phyloP scores from a whole-genome alignment of 148 eudicot species.

The Beta vulgaris region DNA sequence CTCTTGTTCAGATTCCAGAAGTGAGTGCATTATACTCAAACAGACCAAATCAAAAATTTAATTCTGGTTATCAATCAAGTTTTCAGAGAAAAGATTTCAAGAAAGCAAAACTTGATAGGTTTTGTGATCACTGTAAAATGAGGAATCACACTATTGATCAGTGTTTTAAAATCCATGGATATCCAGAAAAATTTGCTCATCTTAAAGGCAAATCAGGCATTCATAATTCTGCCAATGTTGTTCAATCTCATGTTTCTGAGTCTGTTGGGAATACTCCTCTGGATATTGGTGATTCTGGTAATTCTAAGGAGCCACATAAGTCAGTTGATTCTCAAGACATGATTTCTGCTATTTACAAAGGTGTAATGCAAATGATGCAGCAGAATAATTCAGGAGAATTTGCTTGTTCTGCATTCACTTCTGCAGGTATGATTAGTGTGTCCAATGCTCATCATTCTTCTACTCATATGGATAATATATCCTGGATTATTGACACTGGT shows the following conservation, averaged over 20 bases:
- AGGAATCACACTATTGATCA: neutral
- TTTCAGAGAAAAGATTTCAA: neutral
- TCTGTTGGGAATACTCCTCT: too few relatives aligned
- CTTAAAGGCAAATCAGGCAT: neutral
- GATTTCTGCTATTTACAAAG: too few relatives aligned
- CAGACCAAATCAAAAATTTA: too few relatives aligned
- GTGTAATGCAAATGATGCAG: neutral
- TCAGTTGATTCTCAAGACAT: too few relatives aligned
- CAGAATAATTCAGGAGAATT: rapidly evolving
- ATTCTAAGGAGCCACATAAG: too few relatives aligned
- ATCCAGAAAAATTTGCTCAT: neutral
- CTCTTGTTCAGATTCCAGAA: neutral
- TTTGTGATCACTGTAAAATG: neutral
- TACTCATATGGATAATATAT: too few relatives aligned
- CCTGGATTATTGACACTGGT: neutral
- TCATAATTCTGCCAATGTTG: neutral
- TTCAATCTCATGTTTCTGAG: neutral
- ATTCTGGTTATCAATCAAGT: rapidly evolving
- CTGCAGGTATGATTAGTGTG: neutral
- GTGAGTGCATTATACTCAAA: neutral
- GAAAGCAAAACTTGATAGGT: rapidly evolving
- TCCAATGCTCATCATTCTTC: neutral
- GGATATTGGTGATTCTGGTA: too few relatives aligned
- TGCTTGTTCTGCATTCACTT: neutral
- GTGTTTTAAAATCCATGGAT: neutral